Percentiles rank a stretch among this genome's conserved stretches.
phyloP scores from a whole-genome alignment of 106 monocot species.

The Dendrobium officinale region DNA sequence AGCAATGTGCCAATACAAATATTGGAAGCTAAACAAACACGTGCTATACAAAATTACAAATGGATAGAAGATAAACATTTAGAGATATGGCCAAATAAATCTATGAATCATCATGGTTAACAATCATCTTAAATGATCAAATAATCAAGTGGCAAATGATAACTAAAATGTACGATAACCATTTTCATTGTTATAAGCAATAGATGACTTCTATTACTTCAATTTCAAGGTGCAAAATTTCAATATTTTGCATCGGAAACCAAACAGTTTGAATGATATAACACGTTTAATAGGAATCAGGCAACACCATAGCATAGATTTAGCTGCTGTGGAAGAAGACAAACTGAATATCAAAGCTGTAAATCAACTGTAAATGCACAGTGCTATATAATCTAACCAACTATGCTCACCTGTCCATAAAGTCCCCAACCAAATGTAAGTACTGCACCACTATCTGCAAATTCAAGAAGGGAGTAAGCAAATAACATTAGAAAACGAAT shows the following conservation, averaged over 20 bases:
- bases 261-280: not conserved
- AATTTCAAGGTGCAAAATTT: not conserved
- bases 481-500: not conserved
- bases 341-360: not conserved
- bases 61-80: no score
- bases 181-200: no score
- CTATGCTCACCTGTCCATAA: conserved; percentile 81
- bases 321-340: not conserved
- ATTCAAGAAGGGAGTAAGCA: conserved; percentile 1
- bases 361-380: no score
- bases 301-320: not conserved
- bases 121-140: no score
- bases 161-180: no score
- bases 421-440: conserved; percentile 99
- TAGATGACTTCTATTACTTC: no score
- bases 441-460: conserved; percentile 75
- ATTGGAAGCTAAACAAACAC: no score
- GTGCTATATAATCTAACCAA: not conserved
- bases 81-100: no score
- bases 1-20: no score
- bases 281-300: not conserved
- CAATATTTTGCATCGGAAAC: not conserved
- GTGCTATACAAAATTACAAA: no score
- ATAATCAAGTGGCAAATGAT: no score
- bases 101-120: no score